Conservation (phyloP, 139 green algal genomes). For the Chlorokybus atmophyticus region DNA sequence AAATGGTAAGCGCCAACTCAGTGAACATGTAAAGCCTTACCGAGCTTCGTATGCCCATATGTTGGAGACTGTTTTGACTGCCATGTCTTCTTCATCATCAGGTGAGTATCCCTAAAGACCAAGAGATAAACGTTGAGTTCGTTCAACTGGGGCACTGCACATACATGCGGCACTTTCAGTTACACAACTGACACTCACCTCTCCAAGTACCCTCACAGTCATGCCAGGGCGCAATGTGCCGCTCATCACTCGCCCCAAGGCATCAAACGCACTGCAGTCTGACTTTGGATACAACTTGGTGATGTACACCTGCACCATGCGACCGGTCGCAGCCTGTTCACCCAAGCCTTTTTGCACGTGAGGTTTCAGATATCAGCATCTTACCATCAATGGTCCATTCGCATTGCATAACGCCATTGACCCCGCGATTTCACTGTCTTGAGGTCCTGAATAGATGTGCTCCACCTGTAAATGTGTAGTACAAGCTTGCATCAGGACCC, state of each 20-base stretch:
- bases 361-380: too few species aligned
- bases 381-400: constrained; percentile 68
- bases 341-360: too few species aligned
- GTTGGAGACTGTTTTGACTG: constrained; percentile 39
- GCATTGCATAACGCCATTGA: constrained; percentile 65
- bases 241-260: constrained; percentile 76
- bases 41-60: constrained; percentile 39
- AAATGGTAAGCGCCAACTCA: too few species aligned
- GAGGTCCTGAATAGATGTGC: constrained; percentile 61
- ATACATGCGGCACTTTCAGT: too few species aligned
- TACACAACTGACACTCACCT: too few species aligned
- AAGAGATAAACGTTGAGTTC: too few species aligned
- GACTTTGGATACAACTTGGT: constrained; percentile 86
- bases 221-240: constrained; percentile 75
- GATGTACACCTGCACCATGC: constrained; percentile 58
- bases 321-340: too few species aligned
- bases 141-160: too few species aligned
- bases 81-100: constrained; percentile 92
- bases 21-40: too few species aligned
- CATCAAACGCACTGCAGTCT: constrained; percentile 74
- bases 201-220: constrained; percentile 49
- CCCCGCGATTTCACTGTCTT: constrained; percentile 42
- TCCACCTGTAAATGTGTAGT: constrained; percentile 16
- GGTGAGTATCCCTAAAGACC: constrained; percentile 59
- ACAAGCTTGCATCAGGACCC: too few species aligned